Evolutionary conservation across 441 rosid genomes (phyloP).

Genomic region (Erodium trifolium): DNA sequence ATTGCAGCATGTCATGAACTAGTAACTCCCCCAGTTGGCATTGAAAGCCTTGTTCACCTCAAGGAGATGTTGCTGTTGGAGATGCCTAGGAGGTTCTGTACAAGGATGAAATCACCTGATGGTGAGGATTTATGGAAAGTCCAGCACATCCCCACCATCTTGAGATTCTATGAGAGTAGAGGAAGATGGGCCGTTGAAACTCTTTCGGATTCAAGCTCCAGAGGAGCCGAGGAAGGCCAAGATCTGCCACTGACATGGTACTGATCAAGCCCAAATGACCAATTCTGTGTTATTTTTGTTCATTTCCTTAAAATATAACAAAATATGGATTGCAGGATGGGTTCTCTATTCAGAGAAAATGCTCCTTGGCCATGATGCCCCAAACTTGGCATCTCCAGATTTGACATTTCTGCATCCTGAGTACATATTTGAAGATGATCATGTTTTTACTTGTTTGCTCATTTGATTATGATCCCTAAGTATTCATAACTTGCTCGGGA

Average conservation of each 20-base stretch:
- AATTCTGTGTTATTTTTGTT: not conserved
- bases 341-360: conserved; percentile 7
- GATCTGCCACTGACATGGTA: conserved; percentile 7
- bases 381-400: not conserved
- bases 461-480: too few species aligned
- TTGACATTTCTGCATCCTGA: not conserved
- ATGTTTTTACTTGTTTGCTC: not conserved
- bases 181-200: conserved; percentile 3
- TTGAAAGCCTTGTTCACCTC: conserved; percentile 11
- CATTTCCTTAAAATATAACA: not conserved
- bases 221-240: not conserved
- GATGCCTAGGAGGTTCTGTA: conserved; percentile 13
- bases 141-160: conserved; percentile 1
- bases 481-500: too few species aligned
- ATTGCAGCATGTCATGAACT: conserved; percentile 12
- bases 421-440: not conserved
- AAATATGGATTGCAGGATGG: not conserved
- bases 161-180: not conserved
- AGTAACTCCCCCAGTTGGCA: conserved; percentile 9
- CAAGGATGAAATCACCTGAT: conserved; percentile 10
- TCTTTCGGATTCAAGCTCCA: not conserved
- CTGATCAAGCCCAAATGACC: not conserved
- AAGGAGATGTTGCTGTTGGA: conserved; percentile 12
- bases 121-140: conserved; percentile 13
- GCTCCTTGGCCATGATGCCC: not conserved